Evolutionary conservation across 2,329 filamentous ascomycete species (phyloP), one percentile per base, ranked within the genome.

Genomic region (Chaetomiaceae sp.): DNA sequence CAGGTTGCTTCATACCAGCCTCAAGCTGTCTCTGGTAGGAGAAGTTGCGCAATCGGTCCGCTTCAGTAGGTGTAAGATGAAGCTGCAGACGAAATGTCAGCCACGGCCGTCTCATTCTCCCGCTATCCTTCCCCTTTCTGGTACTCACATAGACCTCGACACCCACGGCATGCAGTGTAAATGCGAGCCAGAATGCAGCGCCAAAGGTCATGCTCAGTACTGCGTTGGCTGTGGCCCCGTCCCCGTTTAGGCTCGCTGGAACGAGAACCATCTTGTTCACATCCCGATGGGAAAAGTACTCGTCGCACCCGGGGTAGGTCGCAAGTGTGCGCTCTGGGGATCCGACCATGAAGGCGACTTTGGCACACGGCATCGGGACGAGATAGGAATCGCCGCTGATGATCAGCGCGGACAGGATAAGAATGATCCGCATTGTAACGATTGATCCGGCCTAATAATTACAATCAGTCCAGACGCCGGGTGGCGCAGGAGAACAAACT

Each of bases 11-110:
- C 65, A 77, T 73, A 0, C 80, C 80, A 5, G 76, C 74, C 56
- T 79, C 78, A 6, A 81, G 57, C 59, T 85, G 81, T 39, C 75
- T 70, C 62, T 81, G 73, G 59, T 80, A 82, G 6, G 76, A 80
- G 1, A 84, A 71, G n/a, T 73, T 69, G 11, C 81, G 72, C 43
- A 85, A 65, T 6, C 81, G 69, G 40, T 82, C 71, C 1, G 69
- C 68, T 60, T 85, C 81, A 12, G 65, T 71, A 0, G 80, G 78
- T 0, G 81, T 85, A 19, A 81, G 64, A 3, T 64, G 68, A 20
- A 83, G 65, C 68, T 83, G 72, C 2, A 67, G 22, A 14, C 1
- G 7, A 4, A 9, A 12, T 15, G 17, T 51, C 12, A 51, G 22
- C 17, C n/a, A n/a, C n/a, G n/a, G 8, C 14, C 19, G 14, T 25